Evolutionary conservation across 345 rosid species (phyloP), one percentile per base, ranked within the genome.

Genomic region (Camelina hispida): DNA sequence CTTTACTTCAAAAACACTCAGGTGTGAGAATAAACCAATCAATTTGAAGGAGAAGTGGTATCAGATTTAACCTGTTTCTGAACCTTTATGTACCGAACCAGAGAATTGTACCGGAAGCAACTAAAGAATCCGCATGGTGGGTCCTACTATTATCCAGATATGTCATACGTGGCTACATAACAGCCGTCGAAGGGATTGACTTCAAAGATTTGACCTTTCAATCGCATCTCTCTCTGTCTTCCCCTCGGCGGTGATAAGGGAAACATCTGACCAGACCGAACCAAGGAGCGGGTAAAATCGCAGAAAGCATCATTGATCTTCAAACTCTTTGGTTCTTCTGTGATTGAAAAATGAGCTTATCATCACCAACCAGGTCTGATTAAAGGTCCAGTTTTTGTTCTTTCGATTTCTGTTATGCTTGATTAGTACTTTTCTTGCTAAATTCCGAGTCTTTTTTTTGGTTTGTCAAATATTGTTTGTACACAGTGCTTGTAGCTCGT

Each of bases 401-500:
- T 42, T 52, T 43, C 63, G 32, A 66, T 50, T 9, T 52, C 35
- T 15, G 16, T 37, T 34, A 6, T 70, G 28, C 60, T 18, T 18
- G 3, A 25, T 38, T 60, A 25, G 18, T 54, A 43, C 20, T 16
- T 16, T 14, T 38, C 5, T 10, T 38, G 42, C 42, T 10, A 0
- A 38, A 38, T 0, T 38, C 13, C 42, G 13, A 38, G 13, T 10
- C 1, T 0, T 37, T 9, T 2, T 9, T 9, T 10, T 35, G 5
- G 5, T 34, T 34, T 37, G 16, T 42, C 55, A 44, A 63, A 76
- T 48, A 38, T 44, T 3, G 62, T 54, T 54, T 75, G 25, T 58
- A 7, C 6, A 57, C 77, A 80, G 83, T 77, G 84, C 81, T 3
- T 83, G 86, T 66, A 80, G 84, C 66, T 81, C 81, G 3, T 66